These are phyloP conservation scores for Tolypocladium guangdongense DNA, from an alignment of 2,329 filamentous ascomycete species.

Conservation along the genomic window DNA sequence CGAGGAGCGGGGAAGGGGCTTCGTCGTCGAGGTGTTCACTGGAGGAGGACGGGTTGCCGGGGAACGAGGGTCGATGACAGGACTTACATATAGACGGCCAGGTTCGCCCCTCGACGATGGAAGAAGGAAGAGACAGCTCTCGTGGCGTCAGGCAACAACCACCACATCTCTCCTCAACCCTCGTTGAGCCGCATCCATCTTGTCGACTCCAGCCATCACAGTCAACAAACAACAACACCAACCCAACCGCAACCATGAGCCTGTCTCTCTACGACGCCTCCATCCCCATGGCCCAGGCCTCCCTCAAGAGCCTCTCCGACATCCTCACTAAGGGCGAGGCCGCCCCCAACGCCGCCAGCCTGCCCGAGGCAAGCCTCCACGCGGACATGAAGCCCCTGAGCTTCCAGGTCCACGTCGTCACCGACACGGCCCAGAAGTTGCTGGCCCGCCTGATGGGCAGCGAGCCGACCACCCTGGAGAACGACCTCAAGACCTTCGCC, in stretches of 20 bases:
- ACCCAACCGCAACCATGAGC: slow-evolving; percentile 18
- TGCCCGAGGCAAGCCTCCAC: slow-evolving; percentile 21
- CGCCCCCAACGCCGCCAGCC: slow-evolving; percentile 17
- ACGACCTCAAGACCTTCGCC: slow-evolving; percentile 22
- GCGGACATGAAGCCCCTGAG: slow-evolving; percentile 32
- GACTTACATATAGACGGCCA: neutral
- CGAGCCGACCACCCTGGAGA: slow-evolving; percentile 13
- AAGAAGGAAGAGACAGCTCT: neutral
- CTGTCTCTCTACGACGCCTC: slow-evolving; percentile 31
- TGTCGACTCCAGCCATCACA: neutral
- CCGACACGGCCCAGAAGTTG: slow-evolving; percentile 19
- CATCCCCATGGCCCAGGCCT: slow-evolving; percentile 19
- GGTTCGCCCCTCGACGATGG: neutral
- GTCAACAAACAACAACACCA: neutral
- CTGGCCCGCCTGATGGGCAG: slow-evolving; percentile 21
- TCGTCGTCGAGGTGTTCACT: neutral
- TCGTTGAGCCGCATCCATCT: neutral
- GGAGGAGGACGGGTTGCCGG: neutral
- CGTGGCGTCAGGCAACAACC: neutral
- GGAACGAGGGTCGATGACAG: neutral
- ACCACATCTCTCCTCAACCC: neutral
- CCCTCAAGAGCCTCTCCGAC: slow-evolving; percentile 18
- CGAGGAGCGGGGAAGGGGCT: neutral
- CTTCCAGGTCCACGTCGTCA: slow-evolving; percentile 26
- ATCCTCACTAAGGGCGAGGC: slow-evolving; percentile 26